Percentiles rank a stretch among this genome's conserved stretches.
Evolutionary conservation across 2,329 filamentous ascomycete genomes (phyloP).

Genomic region (Monilinia fructigena): DNA sequence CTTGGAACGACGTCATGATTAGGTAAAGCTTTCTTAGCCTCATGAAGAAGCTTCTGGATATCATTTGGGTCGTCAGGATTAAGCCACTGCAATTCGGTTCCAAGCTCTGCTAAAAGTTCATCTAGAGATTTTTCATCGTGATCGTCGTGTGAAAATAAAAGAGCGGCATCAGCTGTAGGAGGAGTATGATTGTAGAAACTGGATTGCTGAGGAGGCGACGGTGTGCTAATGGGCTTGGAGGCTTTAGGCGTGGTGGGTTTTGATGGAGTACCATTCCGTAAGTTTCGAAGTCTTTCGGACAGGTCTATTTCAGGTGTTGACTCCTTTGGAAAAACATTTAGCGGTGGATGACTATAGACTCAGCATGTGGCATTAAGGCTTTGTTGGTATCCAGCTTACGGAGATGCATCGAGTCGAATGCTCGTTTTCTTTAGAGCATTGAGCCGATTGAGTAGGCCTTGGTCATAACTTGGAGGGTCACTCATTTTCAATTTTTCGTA

Average conservation of each 20-base stretch:
- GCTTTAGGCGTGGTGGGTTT: slow-evolving; percentile 27
- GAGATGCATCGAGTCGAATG: slow-evolving; percentile 33
- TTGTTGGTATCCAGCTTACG: slow-evolving; percentile 28
- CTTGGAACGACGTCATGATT: slow-evolving; percentile 9
- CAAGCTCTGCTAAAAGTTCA: slow-evolving; percentile 37
- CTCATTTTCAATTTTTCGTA: slow-evolving; percentile 31
- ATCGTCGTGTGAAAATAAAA: slow-evolving; percentile 23
- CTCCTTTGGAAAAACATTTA: slow-evolving; percentile 20
- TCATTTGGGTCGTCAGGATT: slow-evolving; percentile 37
- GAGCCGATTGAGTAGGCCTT: slow-evolving; percentile 37
- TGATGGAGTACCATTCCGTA: slow-evolving; percentile 34
- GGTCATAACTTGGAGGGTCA: slow-evolving; percentile 35
- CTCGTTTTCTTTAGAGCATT: slow-evolving; percentile 40
- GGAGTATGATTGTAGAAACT: background rate
- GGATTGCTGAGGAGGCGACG: slow-evolving; percentile 17
- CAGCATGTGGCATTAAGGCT: slow-evolving; percentile 28
- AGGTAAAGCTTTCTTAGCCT: slow-evolving; percentile 33
- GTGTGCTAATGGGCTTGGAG: slow-evolving; percentile 1
- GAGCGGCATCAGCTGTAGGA: slow-evolving; percentile 15
- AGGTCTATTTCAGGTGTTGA: slow-evolving; percentile 35
- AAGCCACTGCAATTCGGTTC: slow-evolving; percentile 36
- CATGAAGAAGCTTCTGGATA: slow-evolving; percentile 36
- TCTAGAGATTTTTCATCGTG: slow-evolving; percentile 37
- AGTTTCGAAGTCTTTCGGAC: slow-evolving; percentile 35
- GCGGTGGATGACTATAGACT: slow-evolving; percentile 26